Conservation (phyloP, 768 basidiomycete genomes). For the Paxillus involutus region DNA sequence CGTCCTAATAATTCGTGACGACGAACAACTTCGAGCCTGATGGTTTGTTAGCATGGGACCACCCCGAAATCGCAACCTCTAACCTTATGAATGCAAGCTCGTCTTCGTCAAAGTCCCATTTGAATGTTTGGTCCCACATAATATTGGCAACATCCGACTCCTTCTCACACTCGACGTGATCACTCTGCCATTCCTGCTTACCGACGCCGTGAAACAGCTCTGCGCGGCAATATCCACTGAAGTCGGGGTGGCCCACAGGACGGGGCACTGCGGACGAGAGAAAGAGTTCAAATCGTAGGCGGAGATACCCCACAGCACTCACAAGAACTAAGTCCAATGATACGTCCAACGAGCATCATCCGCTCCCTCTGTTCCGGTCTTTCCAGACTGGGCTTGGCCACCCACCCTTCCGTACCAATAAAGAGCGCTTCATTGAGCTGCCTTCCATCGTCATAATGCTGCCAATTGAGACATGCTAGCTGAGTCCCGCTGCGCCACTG, state of each 20-base stretch:
- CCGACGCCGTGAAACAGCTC: constrained; percentile 42
- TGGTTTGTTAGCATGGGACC: neutral
- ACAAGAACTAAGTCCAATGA: constrained; percentile 48
- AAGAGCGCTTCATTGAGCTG: constrained; percentile 67
- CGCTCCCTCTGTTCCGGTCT: constrained; percentile 18
- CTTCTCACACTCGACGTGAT: constrained; percentile 37
- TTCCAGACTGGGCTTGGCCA: constrained; percentile 43
- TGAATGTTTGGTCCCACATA: constrained; percentile 41
- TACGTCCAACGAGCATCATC: constrained; percentile 29
- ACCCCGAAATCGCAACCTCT: constrained; percentile 5
- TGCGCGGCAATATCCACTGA: constrained; percentile 43
- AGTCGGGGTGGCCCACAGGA: constrained; percentile 39
- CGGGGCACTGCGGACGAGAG: constrained; percentile 40
- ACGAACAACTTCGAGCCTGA: constrained; percentile 13
- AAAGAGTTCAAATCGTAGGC: neutral
- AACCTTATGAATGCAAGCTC: constrained; percentile 55
- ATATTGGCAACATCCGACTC: constrained; percentile 37
- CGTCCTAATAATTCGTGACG: constrained; percentile 42
- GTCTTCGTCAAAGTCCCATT: constrained; percentile 52
- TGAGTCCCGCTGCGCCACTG: constrained; percentile 62
- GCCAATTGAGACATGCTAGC: constrained; percentile 61
- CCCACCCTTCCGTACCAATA: constrained; percentile 54
- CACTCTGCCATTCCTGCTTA: constrained; percentile 45
- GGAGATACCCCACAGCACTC: constrained; percentile 17
- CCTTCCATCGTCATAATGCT: constrained; percentile 56